These are phyloP conservation scores for Calocybe cyanea DNA, from an alignment of 768 basidiomycete genomes.

Conservation along the genomic window DNA sequence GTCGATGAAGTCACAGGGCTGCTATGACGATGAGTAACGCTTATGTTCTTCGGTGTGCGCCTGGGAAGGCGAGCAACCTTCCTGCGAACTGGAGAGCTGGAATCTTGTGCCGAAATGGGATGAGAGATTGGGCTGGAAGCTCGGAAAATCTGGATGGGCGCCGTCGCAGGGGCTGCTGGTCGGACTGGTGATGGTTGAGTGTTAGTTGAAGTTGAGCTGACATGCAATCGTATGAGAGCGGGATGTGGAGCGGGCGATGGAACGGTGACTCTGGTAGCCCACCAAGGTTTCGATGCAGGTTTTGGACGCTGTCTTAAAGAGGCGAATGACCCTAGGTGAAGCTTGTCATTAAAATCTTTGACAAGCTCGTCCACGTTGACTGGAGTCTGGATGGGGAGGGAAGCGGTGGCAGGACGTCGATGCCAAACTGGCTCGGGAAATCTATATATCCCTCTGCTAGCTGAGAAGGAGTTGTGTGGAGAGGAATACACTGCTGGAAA, in stretches of 20 bases:
- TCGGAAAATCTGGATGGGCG: neutral
- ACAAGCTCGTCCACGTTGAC: slow-evolving; percentile 7
- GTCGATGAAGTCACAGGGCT: neutral
- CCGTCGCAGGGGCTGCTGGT: neutral
- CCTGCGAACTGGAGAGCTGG: neutral
- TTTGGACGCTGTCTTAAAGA: neutral
- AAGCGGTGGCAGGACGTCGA: slow-evolving; percentile 18
- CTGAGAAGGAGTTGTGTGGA: slow-evolving; percentile 13
- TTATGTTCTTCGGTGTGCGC: slow-evolving; percentile 2
- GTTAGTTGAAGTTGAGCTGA: neutral
- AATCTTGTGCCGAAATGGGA: neutral
- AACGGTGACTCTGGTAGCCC: slow-evolving; percentile 1
- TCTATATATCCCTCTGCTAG: slow-evolving; percentile 7
- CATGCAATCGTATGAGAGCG: neutral
- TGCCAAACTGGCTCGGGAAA: slow-evolving; percentile 29
- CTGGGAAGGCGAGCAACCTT: slow-evolving; percentile 7
- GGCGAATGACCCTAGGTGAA: slow-evolving; percentile 5
- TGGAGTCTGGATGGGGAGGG: neutral
- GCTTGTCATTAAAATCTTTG: slow-evolving; percentile 7
- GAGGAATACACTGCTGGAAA: slow-evolving; percentile 21
- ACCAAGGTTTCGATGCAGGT: slow-evolving; percentile 5
- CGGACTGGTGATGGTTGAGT: neutral
- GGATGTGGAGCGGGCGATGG: slow-evolving; percentile 9
- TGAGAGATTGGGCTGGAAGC: slow-evolving; percentile 1
- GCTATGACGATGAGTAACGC: neutral